These are phyloP conservation scores for Paxillus ammoniavirescens DNA, from an alignment of 768 basidiomycete genomes.

Conservation along the genomic window DNA sequence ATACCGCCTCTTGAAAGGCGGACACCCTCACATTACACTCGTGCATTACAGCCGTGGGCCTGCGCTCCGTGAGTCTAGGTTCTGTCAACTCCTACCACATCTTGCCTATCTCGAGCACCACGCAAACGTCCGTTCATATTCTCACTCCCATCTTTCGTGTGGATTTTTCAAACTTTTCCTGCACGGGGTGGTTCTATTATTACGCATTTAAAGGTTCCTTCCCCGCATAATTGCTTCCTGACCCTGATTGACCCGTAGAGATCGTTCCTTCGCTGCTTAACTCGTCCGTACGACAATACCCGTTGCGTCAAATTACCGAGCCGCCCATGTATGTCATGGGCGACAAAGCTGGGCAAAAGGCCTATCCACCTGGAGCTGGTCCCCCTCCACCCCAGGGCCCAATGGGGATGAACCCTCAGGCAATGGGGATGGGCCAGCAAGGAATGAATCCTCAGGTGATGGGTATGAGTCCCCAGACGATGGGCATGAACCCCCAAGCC, in stretches of 20 bases:
- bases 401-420: slow-evolving; percentile 25
- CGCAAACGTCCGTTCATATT: not conserved
- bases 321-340: slow-evolving; percentile 69
- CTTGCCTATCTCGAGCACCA: slow-evolving; percentile 19
- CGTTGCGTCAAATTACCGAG: slow-evolving; percentile 64
- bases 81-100: not conserved
- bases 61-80: slow-evolving; percentile 50
- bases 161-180: not conserved
- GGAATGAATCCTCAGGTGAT: slow-evolving; percentile 24
- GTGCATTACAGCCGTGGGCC: slow-evolving; percentile 76
- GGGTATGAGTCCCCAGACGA: slow-evolving; percentile 22
- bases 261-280: slow-evolving; percentile 57
- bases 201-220: not conserved
- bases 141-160: slow-evolving; percentile 9
- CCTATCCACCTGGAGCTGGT: slow-evolving; percentile 34
- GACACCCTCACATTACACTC: slow-evolving; percentile 69
- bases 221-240: slow-evolving; percentile 9
- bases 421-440: slow-evolving; percentile 26
- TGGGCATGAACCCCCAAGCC: slow-evolving; percentile 45
- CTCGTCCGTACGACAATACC: slow-evolving; percentile 68
- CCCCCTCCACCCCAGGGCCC: slow-evolving; percentile 31
- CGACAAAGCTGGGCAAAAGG: slow-evolving; percentile 72
- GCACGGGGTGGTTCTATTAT: slow-evolving; percentile 1
- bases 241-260: slow-evolving; percentile 36
- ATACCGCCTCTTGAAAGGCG: slow-evolving; percentile 71